Percentiles rank a stretch among this genome's conserved stretches.
Conservation (phyloP, 495 filamentous ascomycete genomes). For the Cetradonia linearis region DNA sequence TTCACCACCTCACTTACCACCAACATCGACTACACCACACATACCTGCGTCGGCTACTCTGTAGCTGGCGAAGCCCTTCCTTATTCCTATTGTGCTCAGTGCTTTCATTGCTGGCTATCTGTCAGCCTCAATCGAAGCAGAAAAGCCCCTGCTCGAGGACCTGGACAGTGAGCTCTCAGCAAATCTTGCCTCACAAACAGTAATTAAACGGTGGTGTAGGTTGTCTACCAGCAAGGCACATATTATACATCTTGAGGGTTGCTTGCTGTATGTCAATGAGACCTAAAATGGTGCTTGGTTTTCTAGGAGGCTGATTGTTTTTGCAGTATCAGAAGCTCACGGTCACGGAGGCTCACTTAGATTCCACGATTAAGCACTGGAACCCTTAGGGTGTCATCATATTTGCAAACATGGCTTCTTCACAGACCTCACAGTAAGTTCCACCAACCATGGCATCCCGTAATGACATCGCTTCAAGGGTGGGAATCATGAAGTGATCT, state of each 20-base stretch:
- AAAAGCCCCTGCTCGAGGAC: background rate
- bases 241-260: background rate
- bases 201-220: background rate
- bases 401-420: conserved; percentile 7
- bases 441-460: background rate
- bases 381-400: background rate
- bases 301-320: background rate
- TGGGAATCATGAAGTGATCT: background rate
- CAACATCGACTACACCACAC: background rate
- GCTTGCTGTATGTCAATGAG: background rate
- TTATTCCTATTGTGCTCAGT: background rate
- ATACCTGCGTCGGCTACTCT: background rate
- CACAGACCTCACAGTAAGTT: conserved; percentile 14
- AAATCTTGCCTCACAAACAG: background rate
- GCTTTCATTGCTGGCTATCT: background rate
- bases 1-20: conserved; percentile 4
- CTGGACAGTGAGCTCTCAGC: background rate
- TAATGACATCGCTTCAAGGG: background rate
- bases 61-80: background rate
- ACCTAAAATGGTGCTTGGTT: background rate
- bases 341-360: background rate
- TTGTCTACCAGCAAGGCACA: background rate
- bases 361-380: background rate
- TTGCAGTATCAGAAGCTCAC: background rate
- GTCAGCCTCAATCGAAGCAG: background rate